Base-by-base conservation (phyloP, 306 rosid genomes). In the Trifolium subterraneum region DNA sequence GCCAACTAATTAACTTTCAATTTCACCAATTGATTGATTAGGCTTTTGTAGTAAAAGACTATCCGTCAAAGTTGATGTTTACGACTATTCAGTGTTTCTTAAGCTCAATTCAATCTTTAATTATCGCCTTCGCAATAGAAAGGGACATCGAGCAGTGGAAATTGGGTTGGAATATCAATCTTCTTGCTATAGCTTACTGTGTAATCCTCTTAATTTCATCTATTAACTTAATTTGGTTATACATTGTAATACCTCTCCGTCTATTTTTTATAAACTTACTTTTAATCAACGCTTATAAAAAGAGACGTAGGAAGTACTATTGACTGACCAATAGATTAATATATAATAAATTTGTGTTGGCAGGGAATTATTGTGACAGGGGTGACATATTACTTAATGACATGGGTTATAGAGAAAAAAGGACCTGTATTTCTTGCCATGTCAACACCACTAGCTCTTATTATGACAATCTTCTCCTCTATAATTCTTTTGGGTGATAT, bases 321-420 rank as follows among this genome's bases (percentile, higher is more conserved):
- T n/a, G n/a, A n/a, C n/a, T n/a, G n/a, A n/a, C n/a, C n/a, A n/a
- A n/a, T n/a, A n/a, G n/a, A n/a, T n/a, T n/a, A n/a, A n/a, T n/a
- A 9, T 13, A 31, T 14, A 66, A 6, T 55, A 3, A 58, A 10
- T 56, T 31, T 16, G 54, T 64, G 2, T 39, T 74, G 67, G 44
- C 44, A 91, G 97, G 97, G 95, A 29, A 44, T 89, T 19, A 83
- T 89, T 60, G 97, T 89, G 39, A 84, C 92, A 5, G 97, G 89
- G 4, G 79, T 89, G 2, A 77, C 92, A 31, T 91, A 79, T 79
- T 86, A 74, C 76, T 78, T 89, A 52, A 91, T 89, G 81, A 80
- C 97, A 68, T 91, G 93, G 89, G 86, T 87, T 0, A 80, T 91
- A 60, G 95, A 86, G 81, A 89, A 86, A 79, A 87, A 86, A 78